phyloP scores from a whole-genome alignment of 2,329 filamentous ascomycete genomes.

The Clonostachys chloroleuca region DNA sequence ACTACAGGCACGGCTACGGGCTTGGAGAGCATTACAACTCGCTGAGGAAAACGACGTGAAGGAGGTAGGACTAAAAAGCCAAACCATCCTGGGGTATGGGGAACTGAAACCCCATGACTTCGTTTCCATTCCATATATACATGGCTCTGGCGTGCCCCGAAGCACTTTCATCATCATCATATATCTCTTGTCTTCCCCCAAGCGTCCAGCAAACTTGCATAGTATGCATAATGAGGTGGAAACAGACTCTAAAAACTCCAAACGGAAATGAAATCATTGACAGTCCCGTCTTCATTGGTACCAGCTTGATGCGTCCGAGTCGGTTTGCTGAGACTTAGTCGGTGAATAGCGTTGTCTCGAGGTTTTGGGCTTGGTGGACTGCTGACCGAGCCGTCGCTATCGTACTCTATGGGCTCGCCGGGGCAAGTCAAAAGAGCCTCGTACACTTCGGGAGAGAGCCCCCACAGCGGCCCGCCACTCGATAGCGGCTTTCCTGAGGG shows the following conservation, averaged over 20 bases:
- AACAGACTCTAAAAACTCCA: constrained; percentile 32
- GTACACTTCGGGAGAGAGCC: constrained; percentile 65
- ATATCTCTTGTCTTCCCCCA: too few relatives aligned
- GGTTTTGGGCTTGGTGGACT: constrained; percentile 31
- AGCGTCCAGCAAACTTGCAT: too few relatives aligned
- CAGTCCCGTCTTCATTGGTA: constrained; percentile 34
- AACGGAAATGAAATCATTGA: constrained; percentile 49
- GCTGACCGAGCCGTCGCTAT: constrained; percentile 37
- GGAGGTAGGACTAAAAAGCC: too few relatives aligned
- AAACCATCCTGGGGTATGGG: too few relatives aligned
- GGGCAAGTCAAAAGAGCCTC: constrained; percentile 66
- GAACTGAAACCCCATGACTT: too few relatives aligned
- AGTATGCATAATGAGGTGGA: not conserved
- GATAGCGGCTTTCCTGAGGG: constrained; percentile 66
- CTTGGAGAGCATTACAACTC: constrained; percentile 98
- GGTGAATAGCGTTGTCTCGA: constrained; percentile 27
- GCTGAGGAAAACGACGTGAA: constrained; percentile 44
- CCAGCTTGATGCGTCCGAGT: constrained; percentile 42
- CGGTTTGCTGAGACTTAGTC: constrained; percentile 46
- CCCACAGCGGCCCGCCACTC: constrained; percentile 69
- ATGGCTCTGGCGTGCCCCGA: not conserved
- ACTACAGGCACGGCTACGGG: constrained; percentile 91
- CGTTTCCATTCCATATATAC: not conserved
- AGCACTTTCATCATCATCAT: too few relatives aligned
- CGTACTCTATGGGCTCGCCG: constrained; percentile 61